A percentile compares a stretch with the other conserved stretches of the same genome.
Conservation (phyloP, 768 basidiomycete genomes). For the Auricularia cornea region DNA sequence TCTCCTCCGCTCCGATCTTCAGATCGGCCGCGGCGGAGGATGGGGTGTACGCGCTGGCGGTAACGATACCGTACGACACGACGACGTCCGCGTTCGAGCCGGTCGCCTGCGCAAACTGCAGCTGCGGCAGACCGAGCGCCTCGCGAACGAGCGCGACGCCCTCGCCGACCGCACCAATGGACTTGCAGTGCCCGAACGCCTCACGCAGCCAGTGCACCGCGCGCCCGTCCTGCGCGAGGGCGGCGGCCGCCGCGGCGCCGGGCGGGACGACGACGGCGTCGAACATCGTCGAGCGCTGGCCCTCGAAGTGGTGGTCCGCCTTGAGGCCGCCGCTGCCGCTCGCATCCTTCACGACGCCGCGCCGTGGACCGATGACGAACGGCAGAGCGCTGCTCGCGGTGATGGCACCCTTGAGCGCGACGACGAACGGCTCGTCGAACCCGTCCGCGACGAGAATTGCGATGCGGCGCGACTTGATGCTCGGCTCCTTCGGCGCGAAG, state of each 20-base stretch:
- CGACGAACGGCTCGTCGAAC: conserved; percentile 53
- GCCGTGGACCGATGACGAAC: conserved; percentile 58
- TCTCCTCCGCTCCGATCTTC: conserved; percentile 35
- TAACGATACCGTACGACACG: conserved; percentile 55
- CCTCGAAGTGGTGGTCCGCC: conserved; percentile 67
- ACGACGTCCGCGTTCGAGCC: conserved; percentile 33
- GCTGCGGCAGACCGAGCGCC: conserved; percentile 37
- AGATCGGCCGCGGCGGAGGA: conserved; percentile 34
- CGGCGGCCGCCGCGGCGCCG: conserved; percentile 51
- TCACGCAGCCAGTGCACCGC: conserved; percentile 77
- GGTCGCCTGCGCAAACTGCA: conserved; percentile 31
- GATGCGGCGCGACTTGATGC: conserved; percentile 58
- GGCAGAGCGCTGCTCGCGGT: conserved; percentile 45
- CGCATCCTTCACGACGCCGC: conserved; percentile 37
- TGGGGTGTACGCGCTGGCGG: conserved; percentile 43
- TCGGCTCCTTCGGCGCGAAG: conserved; percentile 46
- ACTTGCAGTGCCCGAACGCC: conserved; percentile 79
- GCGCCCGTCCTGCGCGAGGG: conserved; percentile 54
- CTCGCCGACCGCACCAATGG: conserved; percentile 69
- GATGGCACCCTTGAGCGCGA: conserved; percentile 48
- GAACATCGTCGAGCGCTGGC: conserved; percentile 74
- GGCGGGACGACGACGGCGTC: conserved; percentile 77
- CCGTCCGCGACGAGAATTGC: conserved; percentile 72
- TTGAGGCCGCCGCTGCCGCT: conserved; percentile 21
- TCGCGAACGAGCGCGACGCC: conserved; percentile 42